Percentiles rank a stretch among this genome's conserved stretches.
phyloP scores from a whole-genome alignment of 495 filamentous ascomycete genomes.

The Penicillium antarcticum region DNA sequence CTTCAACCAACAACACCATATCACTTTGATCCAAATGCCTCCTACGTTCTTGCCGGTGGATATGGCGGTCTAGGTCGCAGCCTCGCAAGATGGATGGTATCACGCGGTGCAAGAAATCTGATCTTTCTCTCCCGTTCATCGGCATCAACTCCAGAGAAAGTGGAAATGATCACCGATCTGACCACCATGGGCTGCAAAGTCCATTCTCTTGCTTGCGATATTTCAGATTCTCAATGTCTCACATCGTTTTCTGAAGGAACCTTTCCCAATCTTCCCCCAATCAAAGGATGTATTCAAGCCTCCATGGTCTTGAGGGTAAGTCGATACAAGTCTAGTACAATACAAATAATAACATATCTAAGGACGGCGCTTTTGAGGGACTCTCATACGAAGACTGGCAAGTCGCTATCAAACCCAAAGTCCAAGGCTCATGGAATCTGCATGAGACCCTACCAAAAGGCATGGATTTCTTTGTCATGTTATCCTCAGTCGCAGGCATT shows the following conservation, averaged over 20 bases:
- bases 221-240: constrained; percentile 18
- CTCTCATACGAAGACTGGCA: constrained; percentile 36
- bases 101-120: constrained; percentile 23
- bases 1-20: constrained; percentile 9
- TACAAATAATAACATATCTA: background rate
- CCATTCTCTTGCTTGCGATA: constrained; percentile 15
- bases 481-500: constrained; percentile 35
- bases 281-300: constrained; percentile 38
- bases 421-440: constrained; percentile 29
- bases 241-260: constrained; percentile 5
- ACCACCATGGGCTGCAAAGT: constrained; percentile 12
- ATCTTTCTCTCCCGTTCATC: constrained; percentile 27
- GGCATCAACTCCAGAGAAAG: background rate
- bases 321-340: background rate
- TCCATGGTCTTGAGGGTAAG: constrained; percentile 38
- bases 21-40: constrained; percentile 16
- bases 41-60: constrained; percentile 34
- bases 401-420: constrained; percentile 19
- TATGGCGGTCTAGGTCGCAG: constrained; percentile 40
- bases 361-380: constrained; percentile 36
- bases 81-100: constrained; percentile 37
- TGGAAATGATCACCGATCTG: constrained; percentile 13
- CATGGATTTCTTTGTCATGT: constrained; percentile 36
- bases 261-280: constrained; percentile 18
- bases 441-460: constrained; percentile 15